Evolutionary conservation across 345 rosid species (phyloP).

Genomic region (Salix koriyanagi): DNA sequence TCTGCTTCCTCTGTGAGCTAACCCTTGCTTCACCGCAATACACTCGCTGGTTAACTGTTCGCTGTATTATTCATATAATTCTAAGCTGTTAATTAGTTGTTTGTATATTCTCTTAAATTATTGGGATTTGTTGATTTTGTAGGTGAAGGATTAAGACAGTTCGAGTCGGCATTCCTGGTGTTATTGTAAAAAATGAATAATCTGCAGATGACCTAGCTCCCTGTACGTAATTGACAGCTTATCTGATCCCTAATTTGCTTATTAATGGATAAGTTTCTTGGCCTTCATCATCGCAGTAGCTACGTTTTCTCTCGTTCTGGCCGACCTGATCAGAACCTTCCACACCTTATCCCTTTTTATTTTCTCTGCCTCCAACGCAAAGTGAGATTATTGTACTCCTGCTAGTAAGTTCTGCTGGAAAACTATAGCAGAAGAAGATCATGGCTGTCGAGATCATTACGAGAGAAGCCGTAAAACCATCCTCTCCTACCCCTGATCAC

Average conservation of each 20-base stretch:
- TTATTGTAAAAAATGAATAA: neutral
- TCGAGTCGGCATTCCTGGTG: no score
- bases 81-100: no score
- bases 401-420: neutral
- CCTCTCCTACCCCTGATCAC: conserved; percentile 13
- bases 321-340: no score
- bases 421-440: neutral
- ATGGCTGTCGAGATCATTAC: neutral
- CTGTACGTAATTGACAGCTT: neutral
- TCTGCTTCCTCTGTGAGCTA: neutral
- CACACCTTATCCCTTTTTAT: no score
- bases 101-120: neutral
- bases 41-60: neutral
- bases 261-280: no score
- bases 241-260: neutral
- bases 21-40: neutral
- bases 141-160: neutral
- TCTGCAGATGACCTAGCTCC: neutral
- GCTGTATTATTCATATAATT: neutral
- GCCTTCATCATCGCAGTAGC: no score
- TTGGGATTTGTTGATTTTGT: neutral
- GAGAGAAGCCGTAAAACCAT: conserved; percentile 12
- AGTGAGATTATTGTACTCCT: no score
- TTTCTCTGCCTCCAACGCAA: no score
- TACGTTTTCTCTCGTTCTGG: no score